Conservation (phyloP, 352 stramenopile species). For the Phytophthora quininea region DNA sequence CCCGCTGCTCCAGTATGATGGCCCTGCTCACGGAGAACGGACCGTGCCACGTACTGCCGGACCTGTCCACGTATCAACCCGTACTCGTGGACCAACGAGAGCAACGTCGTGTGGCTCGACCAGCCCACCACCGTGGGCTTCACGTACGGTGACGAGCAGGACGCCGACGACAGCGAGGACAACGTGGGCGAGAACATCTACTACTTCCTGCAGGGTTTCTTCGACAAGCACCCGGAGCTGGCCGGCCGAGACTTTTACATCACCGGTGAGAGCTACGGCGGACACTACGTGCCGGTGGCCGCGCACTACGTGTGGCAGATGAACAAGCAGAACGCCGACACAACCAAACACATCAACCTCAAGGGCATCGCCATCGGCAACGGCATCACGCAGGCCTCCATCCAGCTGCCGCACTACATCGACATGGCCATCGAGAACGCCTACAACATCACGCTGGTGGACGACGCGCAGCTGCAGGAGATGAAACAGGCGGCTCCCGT, state of each 20-base stretch:
- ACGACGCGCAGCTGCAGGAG: constrained; percentile 30
- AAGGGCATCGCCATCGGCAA: constrained; percentile 62
- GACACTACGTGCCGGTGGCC: constrained; percentile 67
- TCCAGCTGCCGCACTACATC: constrained; percentile 43
- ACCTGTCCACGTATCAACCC: constrained; percentile 40
- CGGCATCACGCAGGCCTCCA: constrained; percentile 52
- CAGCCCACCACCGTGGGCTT: constrained; percentile 65
- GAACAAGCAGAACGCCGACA: constrained; percentile 37
- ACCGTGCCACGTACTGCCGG: constrained; percentile 39
- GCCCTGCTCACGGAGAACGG: constrained; percentile 54
- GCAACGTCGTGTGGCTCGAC: constrained; percentile 65
- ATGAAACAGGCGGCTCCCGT: constrained; percentile 40
- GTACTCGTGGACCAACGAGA: constrained; percentile 51
- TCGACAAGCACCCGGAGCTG: constrained; percentile 68
- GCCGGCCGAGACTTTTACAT: constrained; percentile 63
- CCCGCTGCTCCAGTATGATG: constrained; percentile 47
- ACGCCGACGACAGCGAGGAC: constrained; percentile 50
- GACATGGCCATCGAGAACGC: constrained; percentile 67
- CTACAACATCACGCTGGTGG: constrained; percentile 66
- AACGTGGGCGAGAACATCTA: constrained; percentile 74
- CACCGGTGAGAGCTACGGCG: constrained; percentile 73
- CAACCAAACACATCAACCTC: constrained; percentile 41
- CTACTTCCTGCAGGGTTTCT: constrained; percentile 70
- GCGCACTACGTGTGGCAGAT: constrained; percentile 46
- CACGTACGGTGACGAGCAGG: constrained; percentile 47